A percentile compares a stretch with the other conserved stretches of the same genome.
These are phyloP conservation scores for Cryphonectria parasitica DNA, from an alignment of 2,329 filamentous ascomycete genomes.

Conservation along the genomic window DNA sequence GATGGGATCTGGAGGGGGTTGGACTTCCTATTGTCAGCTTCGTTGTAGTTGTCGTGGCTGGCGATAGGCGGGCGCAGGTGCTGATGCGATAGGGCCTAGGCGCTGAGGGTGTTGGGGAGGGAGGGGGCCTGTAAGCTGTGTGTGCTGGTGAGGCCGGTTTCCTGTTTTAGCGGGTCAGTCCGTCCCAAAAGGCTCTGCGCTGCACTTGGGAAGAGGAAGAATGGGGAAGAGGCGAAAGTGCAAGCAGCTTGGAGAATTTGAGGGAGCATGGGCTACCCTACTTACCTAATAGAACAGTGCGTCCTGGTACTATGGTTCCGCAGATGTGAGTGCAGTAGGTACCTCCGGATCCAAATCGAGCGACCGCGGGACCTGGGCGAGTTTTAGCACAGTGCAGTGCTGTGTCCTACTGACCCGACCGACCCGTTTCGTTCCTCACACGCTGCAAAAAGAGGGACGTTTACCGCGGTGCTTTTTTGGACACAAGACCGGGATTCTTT, in stretches of 20 bases:
- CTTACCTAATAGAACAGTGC: constrained; percentile 15
- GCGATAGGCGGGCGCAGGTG: constrained; percentile 7
- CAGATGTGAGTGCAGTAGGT: not conserved
- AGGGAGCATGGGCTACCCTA: constrained; percentile 5
- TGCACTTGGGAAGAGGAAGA: constrained; percentile 6
- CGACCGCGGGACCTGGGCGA: constrained; percentile 9
- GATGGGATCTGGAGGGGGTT: constrained; percentile 17
- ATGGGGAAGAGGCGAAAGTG: constrained; percentile 9
- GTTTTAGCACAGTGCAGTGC: constrained; percentile 7
- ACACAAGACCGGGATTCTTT: not conserved
- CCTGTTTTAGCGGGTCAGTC: constrained; percentile 24
- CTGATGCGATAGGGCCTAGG: constrained; percentile 3
- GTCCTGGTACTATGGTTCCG: not conserved
- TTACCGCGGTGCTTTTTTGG: not conserved
- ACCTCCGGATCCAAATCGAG: constrained; percentile 8
- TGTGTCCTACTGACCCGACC: constrained; percentile 6
- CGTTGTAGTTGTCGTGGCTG: constrained; percentile 11
- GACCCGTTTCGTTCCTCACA: constrained; percentile 3
- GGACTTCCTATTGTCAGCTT: constrained; percentile 3
- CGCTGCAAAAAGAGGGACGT: not conserved
- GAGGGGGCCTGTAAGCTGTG: not conserved
- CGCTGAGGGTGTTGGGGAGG: not conserved
- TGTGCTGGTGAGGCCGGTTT: not conserved
- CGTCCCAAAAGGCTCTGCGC: not conserved
- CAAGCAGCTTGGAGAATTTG: constrained; percentile 14